A percentile compares a stretch with the other conserved stretches of the same genome.
Evolutionary conservation across 2,329 filamentous ascomycete genomes (phyloP).

Genomic region (Cladosporium cucumerinum): DNA sequence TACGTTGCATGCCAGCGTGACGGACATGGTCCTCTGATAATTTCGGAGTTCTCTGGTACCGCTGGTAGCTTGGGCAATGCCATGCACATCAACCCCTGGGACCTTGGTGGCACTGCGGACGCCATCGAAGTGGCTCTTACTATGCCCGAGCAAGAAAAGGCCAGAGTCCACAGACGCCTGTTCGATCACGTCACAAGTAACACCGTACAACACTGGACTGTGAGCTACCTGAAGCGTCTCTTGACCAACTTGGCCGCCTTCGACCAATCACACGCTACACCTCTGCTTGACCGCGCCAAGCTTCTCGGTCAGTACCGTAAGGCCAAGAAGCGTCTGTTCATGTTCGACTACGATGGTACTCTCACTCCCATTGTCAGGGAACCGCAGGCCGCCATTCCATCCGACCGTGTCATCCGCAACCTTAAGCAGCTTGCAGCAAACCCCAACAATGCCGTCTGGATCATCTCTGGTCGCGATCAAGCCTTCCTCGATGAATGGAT

Average conservation of each 20-base stretch:
- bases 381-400: conserved; percentile 83
- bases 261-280: conserved; percentile 72
- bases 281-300: conserved; percentile 70
- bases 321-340: conserved; percentile 79
- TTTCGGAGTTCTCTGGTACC: conserved; percentile 95
- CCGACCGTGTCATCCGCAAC: conserved; percentile 74
- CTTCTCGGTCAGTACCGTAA: conserved; percentile 71
- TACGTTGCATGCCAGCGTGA: conserved; percentile 91
- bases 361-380: conserved; percentile 93
- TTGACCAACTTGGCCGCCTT: conserved; percentile 76
- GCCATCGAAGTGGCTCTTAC: conserved; percentile 78
- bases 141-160: conserved; percentile 66
- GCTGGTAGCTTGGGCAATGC: conserved; percentile 80
- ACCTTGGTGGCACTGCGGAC: conserved; percentile 76
- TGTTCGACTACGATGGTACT: conserved; percentile 99
- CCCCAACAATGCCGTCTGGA: conserved; percentile 87
- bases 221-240: conserved; percentile 72
- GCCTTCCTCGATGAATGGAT: conserved; percentile 87
- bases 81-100: conserved; percentile 97
- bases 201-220: conserved; percentile 83
- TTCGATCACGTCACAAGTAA: conserved; percentile 82
- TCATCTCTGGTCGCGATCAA: conserved; percentile 92
- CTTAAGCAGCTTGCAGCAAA: conserved; percentile 77
- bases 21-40: conserved; percentile 79
- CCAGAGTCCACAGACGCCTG: conserved; percentile 67